Base-by-base conservation (phyloP, 225 moss, liverwort and hornwort genomes). In the Marchantia paleacea region DNA sequence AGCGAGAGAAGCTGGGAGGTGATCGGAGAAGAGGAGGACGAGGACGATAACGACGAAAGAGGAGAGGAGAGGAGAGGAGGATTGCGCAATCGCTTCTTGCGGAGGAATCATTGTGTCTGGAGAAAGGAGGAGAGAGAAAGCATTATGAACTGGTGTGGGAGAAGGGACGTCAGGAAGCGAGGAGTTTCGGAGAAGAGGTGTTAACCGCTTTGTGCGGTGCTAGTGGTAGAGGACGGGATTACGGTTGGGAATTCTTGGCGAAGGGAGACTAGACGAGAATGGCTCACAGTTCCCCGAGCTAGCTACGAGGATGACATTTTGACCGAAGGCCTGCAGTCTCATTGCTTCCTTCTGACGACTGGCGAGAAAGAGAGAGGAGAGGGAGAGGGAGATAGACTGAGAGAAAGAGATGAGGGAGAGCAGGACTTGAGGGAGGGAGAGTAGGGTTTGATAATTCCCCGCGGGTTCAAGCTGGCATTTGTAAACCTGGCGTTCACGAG, bases 231-330 rank as follows among this genome's bases (percentile, higher is more conserved):
- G 49, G 55, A 82, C 52, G 62, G 77, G 55, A 83, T 86, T 86
- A 85, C 86, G 82, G 86, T 86, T 86, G 82, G 82, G 68, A 73
- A 80, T 82, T 86, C 86, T 86, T 86, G 86, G 86, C 82, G 71
- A 73, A 82, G 77, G 52, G 79, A 73, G 62, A 76, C 61, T 31
- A 15, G 26, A 39, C 30, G 66, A 80, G 70, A 75, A 72, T 75
- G 64, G 66, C 53, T 69, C 30, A 26, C 54, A 30, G 54, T 19
- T 30, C 18, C 54, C n/a, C 76, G 53, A 55, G 77, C 73, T 73
- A 73, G 70, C 73, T 24, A 73, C 69, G 19, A 70, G 69, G 69
- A 70, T 70, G 47, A 13, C 20, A 48, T 39, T 47, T 70, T 70
- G 69, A 70, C 39, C 26, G 2, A 47, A 48, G 69, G 19, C 15